phyloP scores from a whole-genome alignment of 2,329 filamentous ascomycete genomes.

The Pseudopithomyces chartarum region DNA sequence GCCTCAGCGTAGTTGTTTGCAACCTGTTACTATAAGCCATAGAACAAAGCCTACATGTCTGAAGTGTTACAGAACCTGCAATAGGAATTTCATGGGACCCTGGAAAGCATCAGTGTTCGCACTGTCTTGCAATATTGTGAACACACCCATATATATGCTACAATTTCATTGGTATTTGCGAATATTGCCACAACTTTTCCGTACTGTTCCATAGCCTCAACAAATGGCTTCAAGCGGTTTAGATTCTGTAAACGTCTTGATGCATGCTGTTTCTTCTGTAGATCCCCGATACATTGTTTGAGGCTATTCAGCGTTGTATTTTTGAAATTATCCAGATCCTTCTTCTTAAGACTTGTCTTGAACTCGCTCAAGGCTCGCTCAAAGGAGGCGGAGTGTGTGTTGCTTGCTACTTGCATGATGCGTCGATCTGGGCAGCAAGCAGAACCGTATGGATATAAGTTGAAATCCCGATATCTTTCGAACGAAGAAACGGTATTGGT shows the following conservation, averaged over 20 bases:
- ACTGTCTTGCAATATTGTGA: not conserved
- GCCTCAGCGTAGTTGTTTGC: slow-evolving; percentile 9
- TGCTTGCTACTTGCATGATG: too few species aligned
- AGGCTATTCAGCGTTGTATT: slow-evolving; percentile 12
- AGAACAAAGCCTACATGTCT: too few species aligned
- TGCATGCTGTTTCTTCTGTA: slow-evolving; percentile 20
- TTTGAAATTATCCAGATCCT: slow-evolving; percentile 10
- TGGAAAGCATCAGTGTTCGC: too few species aligned
- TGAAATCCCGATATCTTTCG: too few species aligned
- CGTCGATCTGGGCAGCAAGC: too few species aligned
- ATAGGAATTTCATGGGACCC: too few species aligned
- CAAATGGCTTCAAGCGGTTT: slow-evolving; percentile 23
- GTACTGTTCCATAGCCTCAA: slow-evolving; percentile 30
- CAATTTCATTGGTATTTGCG: slow-evolving; percentile 15
- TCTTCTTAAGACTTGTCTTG: slow-evolving; percentile 9
- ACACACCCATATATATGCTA: slow-evolving; percentile 30
- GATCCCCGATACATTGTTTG: slow-evolving; percentile 9
- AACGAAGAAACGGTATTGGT: too few species aligned
- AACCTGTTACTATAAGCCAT: not conserved
- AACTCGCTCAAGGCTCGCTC: not conserved
- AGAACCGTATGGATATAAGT: too few species aligned
- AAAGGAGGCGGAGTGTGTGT: not conserved
- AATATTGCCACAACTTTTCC: slow-evolving; percentile 26
- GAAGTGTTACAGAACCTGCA: too few species aligned
- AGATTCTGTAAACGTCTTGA: slow-evolving; percentile 20